Percentiles rank a stretch among this genome's conserved stretches.
Conservation (phyloP, 108 stramenopile species). For the Aurantiochytrium sp. region DNA sequence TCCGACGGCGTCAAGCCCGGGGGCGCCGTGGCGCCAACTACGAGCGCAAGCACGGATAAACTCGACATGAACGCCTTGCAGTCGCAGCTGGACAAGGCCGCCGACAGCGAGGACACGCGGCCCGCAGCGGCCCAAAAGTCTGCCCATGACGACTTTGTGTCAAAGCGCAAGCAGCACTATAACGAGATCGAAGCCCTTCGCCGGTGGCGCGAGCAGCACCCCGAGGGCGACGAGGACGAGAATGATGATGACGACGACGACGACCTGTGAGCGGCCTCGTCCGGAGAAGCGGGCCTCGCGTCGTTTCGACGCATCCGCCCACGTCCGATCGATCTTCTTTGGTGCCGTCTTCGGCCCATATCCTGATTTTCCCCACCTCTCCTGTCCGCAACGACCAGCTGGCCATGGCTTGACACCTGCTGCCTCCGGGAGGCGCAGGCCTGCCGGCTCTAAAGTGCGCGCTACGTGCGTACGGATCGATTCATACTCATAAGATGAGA, state of each 20-base stretch:
- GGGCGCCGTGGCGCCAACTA: neutral
- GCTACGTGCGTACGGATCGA: too few species aligned
- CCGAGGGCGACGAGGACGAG: slow-evolving; percentile 36
- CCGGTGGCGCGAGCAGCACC: slow-evolving; percentile 38
- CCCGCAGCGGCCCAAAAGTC: neutral
- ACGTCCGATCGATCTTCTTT: too few species aligned
- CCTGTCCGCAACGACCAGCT: too few species aligned
- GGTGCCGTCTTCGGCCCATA: too few species aligned
- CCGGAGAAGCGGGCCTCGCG: neutral
- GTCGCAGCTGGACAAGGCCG: neutral
- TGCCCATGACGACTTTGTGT: slow-evolving; percentile 39
- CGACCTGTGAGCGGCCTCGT: neutral
- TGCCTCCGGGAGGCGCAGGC: too few species aligned
- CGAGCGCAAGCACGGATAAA: neutral
- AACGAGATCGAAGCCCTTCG: slow-evolving; percentile 46
- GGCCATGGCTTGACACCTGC: too few species aligned
- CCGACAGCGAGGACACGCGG: neutral
- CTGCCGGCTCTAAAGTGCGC: too few species aligned
- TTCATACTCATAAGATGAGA: too few species aligned
- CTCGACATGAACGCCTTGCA: neutral
- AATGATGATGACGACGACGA: slow-evolving; percentile 41
- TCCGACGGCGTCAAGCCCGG: neutral
- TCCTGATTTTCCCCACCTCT: too few species aligned
- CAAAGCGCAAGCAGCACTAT: slow-evolving; percentile 45
- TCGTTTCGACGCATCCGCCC: too few species aligned